Conservation (phyloP, 192 early-diverging fungal species). For the Umbelopsis sp. region DNA sequence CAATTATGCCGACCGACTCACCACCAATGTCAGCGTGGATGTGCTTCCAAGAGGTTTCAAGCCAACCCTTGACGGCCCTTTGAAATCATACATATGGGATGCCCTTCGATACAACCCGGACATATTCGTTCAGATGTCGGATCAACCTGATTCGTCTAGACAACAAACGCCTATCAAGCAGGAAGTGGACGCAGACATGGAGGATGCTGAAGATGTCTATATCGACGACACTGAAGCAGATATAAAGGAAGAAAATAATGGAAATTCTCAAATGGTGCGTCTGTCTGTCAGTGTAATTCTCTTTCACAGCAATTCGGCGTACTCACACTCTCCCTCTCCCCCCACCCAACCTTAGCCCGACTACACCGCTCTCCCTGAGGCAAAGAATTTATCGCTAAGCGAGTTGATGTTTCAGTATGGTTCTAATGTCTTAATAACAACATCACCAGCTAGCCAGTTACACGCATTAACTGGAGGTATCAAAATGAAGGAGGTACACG, state of each 20-base stretch:
- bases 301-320: neutral
- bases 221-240: neutral
- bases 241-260: neutral
- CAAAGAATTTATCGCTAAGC: neutral
- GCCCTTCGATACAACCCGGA: neutral
- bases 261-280: neutral
- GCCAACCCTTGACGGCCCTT: neutral
- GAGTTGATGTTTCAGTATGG: neutral
- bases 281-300: neutral
- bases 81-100: slow-evolving; percentile 1
- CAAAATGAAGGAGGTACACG: neutral
- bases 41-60: neutral
- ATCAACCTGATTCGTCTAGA: neutral
- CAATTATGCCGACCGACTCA: neutral
- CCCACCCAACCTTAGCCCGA: neutral
- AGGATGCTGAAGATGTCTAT: neutral
- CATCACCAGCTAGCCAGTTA: neutral
- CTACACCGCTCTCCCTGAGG: neutral
- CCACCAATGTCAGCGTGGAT: neutral
- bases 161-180: neutral
- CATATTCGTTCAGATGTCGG: neutral
- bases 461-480: neutral
- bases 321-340: neutral
- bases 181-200: neutral
- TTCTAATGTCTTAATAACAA: neutral